Percentiles rank a stretch among this genome's conserved stretches.
phyloP scores from a whole-genome alignment of 768 basidiomycete genomes.

The Pisolithus orientalis region DNA sequence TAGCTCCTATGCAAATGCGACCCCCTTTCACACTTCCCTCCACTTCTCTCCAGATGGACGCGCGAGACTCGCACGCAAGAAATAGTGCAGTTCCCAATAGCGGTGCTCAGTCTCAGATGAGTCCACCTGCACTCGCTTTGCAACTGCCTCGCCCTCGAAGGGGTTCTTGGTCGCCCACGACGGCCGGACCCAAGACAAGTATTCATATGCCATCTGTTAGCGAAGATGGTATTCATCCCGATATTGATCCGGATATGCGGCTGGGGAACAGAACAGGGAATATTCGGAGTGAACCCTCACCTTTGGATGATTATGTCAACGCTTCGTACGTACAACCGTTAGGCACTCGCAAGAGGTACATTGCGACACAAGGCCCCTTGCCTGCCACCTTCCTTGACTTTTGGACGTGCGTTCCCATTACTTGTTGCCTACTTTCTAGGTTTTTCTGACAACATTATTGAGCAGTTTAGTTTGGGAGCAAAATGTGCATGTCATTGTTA shows the following conservation, averaged over 20 bases:
- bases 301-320: constrained; percentile 88
- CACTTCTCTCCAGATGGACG: no score
- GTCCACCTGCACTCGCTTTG: constrained; percentile 10
- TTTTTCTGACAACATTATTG: neutral
- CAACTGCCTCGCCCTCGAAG: constrained; percentile 13
- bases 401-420: constrained; percentile 69
- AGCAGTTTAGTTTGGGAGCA: constrained; percentile 87
- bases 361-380: constrained; percentile 93
- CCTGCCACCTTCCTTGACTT: constrained; percentile 88
- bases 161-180: constrained; percentile 10
- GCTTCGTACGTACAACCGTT: constrained; percentile 90
- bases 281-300: constrained; percentile 22
- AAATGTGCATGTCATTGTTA: constrained; percentile 90
- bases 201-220: neutral
- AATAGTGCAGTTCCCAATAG: no score
- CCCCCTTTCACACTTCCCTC: constrained; percentile 4
- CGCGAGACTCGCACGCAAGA: no score
- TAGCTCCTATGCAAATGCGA: constrained; percentile 11
- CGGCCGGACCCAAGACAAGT: constrained; percentile 1
- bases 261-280: neutral
- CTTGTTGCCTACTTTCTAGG: neutral
- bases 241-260: neutral
- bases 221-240: neutral
- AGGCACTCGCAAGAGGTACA: constrained; percentile 76
- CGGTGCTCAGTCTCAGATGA: constrained; percentile 1